Base-by-base conservation (phyloP, 2,329 filamentous ascomycete genomes). In the Elsinoe batatas region DNA sequence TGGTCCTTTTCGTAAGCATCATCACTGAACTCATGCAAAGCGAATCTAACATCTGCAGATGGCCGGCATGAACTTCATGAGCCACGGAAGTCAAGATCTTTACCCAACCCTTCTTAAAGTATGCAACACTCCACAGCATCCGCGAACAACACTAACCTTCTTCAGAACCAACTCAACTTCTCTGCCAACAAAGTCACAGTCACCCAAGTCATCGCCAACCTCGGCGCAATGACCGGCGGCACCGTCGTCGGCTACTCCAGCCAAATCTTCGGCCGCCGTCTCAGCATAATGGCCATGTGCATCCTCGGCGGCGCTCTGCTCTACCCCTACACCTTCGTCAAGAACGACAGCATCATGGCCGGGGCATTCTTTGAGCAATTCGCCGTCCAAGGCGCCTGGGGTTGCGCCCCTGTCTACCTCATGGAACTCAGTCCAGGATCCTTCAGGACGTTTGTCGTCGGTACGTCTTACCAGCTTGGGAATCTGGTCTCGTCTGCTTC, bases 1-100 rank as follows among this genome's bases (percentile, higher is more conserved):
- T 93, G 55, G 86, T 93, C 4, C 74, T 93, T 6, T 75, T 93
- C 43, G 91, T 91, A 87, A 83, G 40, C 10, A 44, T 64, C 4
- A 61, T 63, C 3, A 59, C 61, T 61, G 54, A 57, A 2, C 58
- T 57, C 3, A 59, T 22, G 11, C 58, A 46, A 61, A 62, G 56
- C 57, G 49, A 44, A 11, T 43, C 38, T 30, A 30, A 30, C 26
- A 5, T 5, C 7, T 30, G 1, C 54, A 70, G 53, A 70, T 69
- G 65, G 60, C 66, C 1, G 68, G 68, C 1, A 69, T 71, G 57
- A 70, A 71, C 51, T 64, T 62, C 20, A 65, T 65, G 44, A 65
- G 62, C 15, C 70, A 72, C 57, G 69, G 69, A 6, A 63, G 60
- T 38, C 67, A 71, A 51, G 72, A 74, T 59, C 64, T 73, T 7